Evolutionary conservation across 202 grass and related monocot genomes (phyloP).

Genomic region (Hordeum pubiflorum): DNA sequence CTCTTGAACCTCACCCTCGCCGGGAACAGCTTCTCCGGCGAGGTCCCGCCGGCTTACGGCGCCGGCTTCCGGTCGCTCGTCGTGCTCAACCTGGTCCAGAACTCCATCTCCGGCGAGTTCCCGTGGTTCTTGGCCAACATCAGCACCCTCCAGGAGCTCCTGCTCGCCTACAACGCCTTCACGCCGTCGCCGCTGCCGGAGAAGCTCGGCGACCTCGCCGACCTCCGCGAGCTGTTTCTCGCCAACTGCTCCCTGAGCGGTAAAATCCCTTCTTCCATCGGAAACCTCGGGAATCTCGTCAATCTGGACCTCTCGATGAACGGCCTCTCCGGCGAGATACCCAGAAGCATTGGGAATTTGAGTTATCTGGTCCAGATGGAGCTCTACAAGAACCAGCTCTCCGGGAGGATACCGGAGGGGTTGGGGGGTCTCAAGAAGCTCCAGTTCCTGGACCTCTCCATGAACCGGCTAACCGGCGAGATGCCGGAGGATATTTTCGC

Average conservation of each 20-base stretch:
- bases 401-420: slow-evolving; percentile 50
- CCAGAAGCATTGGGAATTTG: slow-evolving; percentile 37
- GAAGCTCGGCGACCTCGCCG: slow-evolving; percentile 27
- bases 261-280: slow-evolving; percentile 51
- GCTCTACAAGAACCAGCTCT: slow-evolving; percentile 53
- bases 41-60: slow-evolving; percentile 37
- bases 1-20: slow-evolving; percentile 38
- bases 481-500: slow-evolving; percentile 58
- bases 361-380: slow-evolving; percentile 55
- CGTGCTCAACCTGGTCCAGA: slow-evolving; percentile 31
- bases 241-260: slow-evolving; percentile 54
- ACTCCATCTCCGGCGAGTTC: slow-evolving; percentile 41
- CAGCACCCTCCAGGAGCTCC: slow-evolving; percentile 33
- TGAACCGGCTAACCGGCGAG: slow-evolving; percentile 43
- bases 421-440: slow-evolving; percentile 45
- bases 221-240: slow-evolving; percentile 42
- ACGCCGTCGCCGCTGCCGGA: slow-evolving; percentile 45
- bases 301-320: slow-evolving; percentile 56
- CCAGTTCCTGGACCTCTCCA: slow-evolving; percentile 45
- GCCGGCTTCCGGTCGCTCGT: slow-evolving; percentile 27
- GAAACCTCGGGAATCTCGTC: slow-evolving; percentile 39
- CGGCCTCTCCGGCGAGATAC: slow-evolving; percentile 47
- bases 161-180: slow-evolving; percentile 64
- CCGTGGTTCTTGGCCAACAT: slow-evolving; percentile 42
- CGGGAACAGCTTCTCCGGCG: slow-evolving; percentile 51